These are phyloP conservation scores for Castanospermum australe DNA, from an alignment of 306 rosid species.

Conservation along the genomic window DNA sequence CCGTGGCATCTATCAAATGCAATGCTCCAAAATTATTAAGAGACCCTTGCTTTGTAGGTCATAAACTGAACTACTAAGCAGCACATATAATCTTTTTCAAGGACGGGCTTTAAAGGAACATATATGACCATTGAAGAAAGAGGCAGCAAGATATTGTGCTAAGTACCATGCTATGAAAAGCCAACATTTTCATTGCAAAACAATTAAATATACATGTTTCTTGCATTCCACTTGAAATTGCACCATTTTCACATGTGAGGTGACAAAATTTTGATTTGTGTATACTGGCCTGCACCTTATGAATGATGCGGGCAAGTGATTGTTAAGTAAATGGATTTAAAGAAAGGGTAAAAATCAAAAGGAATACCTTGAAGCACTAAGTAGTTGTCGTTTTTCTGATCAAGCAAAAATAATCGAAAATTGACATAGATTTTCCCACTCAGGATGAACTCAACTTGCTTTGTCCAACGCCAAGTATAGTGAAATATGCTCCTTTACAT, in stretches of 20 bases:
- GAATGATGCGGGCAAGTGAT: neutral
- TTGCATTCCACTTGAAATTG: neutral
- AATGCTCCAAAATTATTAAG: neutral
- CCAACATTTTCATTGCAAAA: neutral
- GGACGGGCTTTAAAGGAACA: neutral
- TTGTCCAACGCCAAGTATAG: conserved; percentile 55
- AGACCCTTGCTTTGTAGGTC: neutral
- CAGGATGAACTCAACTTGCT: conserved; percentile 32
- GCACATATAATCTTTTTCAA: neutral
- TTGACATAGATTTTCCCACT: conserved; percentile 54
- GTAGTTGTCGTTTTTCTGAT: conserved; percentile 61
- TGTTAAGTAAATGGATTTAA: neutral
- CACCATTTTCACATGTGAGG: neutral
- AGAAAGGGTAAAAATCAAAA: neutral
- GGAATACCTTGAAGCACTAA: conserved; percentile 51
- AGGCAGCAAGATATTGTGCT: neutral
- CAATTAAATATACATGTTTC: neutral
- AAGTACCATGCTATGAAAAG: neutral
- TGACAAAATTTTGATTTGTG: neutral
- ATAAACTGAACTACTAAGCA: neutral
- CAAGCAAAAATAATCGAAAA: conserved; percentile 49
- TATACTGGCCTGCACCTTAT: neutral
- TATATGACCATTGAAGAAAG: neutral
- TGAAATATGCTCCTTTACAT: conserved; percentile 56
- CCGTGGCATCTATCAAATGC: conserved; percentile 38